phyloP scores from a whole-genome alignment of 768 basidiomycete species.

The Mycena vitilis region DNA sequence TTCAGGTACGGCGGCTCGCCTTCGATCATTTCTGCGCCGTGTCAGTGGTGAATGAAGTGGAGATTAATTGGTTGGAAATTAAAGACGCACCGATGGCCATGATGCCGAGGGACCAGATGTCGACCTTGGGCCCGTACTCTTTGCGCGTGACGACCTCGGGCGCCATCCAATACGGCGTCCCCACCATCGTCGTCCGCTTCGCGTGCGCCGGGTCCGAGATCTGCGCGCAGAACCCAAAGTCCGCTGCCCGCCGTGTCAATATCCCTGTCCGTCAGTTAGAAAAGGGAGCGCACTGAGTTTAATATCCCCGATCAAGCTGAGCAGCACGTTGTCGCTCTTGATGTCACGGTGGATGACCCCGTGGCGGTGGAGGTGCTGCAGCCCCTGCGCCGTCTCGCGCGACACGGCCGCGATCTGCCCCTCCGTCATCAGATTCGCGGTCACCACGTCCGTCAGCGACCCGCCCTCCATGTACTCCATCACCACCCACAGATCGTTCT shows the following conservation, averaged over 20 bases:
- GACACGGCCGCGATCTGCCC: conserved; percentile 98
- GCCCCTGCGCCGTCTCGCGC: conserved; percentile 90
- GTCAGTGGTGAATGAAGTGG: neutral
- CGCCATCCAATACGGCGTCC: conserved; percentile 99
- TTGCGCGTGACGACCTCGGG: conserved; percentile 98
- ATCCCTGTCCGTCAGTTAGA: neutral
- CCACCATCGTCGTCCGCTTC: conserved; percentile 98
- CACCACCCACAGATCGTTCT: conserved; percentile 99
- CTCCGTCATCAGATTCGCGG: conserved; percentile 96
- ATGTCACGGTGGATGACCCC: conserved; percentile 99
- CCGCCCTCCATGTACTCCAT: conserved; percentile 99
- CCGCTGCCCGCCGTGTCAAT: conserved; percentile 63
- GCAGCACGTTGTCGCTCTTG: conserved; percentile 96
- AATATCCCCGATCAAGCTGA: conserved; percentile 95
- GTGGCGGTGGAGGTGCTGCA: conserved; percentile 94
- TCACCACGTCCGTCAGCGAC: conserved; percentile 94
- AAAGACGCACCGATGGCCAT: conserved; percentile 86
- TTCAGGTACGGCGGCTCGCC: conserved; percentile 97
- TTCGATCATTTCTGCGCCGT: conserved; percentile 90
- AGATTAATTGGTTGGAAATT: neutral
- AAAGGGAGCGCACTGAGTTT: conserved; percentile 86
- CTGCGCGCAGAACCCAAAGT: conserved; percentile 99
- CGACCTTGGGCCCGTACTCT: conserved; percentile 98
- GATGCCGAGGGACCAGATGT: conserved; percentile 96
- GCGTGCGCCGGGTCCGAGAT: conserved; percentile 90